Percentiles rank a stretch among this genome's conserved stretches.
phyloP scores from a whole-genome alignment of 2,329 filamentous ascomycete genomes.

The Phyllosticta paracitricarpa region DNA sequence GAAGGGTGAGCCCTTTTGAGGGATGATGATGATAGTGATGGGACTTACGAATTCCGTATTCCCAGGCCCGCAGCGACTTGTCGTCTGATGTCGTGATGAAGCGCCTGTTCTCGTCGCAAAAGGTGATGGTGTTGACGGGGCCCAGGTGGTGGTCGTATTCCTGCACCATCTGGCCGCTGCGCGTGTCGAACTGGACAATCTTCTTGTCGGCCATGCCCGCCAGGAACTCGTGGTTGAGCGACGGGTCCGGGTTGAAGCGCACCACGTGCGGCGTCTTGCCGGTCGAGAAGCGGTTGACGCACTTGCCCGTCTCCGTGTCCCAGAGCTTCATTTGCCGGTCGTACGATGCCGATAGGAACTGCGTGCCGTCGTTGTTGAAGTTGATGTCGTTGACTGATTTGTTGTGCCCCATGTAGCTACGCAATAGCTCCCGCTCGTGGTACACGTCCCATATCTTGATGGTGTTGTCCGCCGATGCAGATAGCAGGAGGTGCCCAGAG shows the following conservation, averaged over 20 bases:
- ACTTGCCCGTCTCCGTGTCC: constrained; percentile 93
- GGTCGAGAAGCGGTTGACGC: constrained; percentile 78
- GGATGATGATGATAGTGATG: too few relatives aligned
- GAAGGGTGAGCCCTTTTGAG: too few relatives aligned
- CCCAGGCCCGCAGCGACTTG: constrained; percentile 92
- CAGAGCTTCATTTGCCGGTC: constrained; percentile 95
- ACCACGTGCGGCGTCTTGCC: constrained; percentile 94
- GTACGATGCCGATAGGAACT: constrained; percentile 85
- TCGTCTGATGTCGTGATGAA: constrained; percentile 99
- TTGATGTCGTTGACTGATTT: constrained; percentile 85
- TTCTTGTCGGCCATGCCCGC: constrained; percentile 98
- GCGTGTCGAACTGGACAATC: constrained; percentile 91
- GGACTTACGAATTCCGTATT: constrained; percentile 64
- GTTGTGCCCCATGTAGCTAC: constrained; percentile 82
- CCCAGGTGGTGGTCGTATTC: constrained; percentile 98
- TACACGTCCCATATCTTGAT: constrained; percentile 94
- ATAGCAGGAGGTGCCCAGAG: constrained; percentile 81
- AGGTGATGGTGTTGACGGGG: constrained; percentile 96
- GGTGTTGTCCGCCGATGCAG: constrained; percentile 79
- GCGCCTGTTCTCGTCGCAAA: constrained; percentile 85
- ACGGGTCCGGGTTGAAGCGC: constrained; percentile 75
- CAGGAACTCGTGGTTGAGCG: constrained; percentile 78
- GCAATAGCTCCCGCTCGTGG: constrained; percentile 76
- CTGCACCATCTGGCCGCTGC: constrained; percentile 74
- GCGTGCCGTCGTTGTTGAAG: constrained; percentile 72